Evolutionary conservation across 257 asterid species (phyloP), one percentile per base, ranked within the genome.

Genomic region (Solanum megistacrolobum): DNA sequence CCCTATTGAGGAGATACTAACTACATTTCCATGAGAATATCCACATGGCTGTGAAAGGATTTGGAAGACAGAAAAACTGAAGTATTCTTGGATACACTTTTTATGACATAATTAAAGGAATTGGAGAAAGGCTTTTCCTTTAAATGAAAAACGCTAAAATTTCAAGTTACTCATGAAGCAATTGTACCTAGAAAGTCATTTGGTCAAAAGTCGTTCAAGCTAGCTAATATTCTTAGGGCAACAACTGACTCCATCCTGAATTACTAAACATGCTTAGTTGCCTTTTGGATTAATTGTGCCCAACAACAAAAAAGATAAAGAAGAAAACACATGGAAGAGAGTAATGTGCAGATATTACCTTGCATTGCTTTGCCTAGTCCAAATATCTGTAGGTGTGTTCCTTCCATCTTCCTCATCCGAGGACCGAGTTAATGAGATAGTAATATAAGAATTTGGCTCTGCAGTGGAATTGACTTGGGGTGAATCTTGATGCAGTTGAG

Each of bases 361-460:
- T 32, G 90, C 90, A 88, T 85, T 91, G 43, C 58, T 87, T 75
- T 83, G 92, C 48, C 88, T 84, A 58, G 88, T 88, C 91, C 89
- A 86, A 84, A 85, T 82, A 43, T 76, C 83, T 39, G 88, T 46
- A 83, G 91, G 69, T 60, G 91, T 36, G 73, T 32, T 88, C 39
- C 39, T 89, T 29, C 90, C 86, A 87, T 87, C 89, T 87, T 84
- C 93, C 89, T 86, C 91, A 83, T 89, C 92, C 1, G 93, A 92
- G 78, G 92, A 84, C 83, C 87, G 88, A 68, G 92, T 86, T 74
- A 92, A 79, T 29, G 92, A 90, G 90, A 92, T 88, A 18, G 93
- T 92, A 69, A 92, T 92, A 83, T 90, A 92, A 86, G 93, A 89
- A 86, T 86, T 92, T 69, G 91, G 88, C 60, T 92, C 93, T 9